Base-by-base conservation (phyloP, 2,329 filamentous ascomycete species). In the Meredithiella fracta region DNA sequence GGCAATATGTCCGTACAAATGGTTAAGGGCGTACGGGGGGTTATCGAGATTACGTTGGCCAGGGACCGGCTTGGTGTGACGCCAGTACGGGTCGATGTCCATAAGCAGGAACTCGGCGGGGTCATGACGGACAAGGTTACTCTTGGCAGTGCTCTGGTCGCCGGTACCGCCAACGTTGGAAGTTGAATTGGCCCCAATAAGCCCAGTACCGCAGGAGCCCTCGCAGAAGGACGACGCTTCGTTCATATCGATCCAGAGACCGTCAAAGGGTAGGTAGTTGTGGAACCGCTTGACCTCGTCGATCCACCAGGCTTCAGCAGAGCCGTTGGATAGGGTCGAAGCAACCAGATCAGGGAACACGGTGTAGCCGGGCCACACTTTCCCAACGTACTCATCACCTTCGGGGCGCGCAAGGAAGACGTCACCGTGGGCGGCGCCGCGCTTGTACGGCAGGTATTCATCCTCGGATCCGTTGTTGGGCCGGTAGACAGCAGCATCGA, bases 1-100 rank as follows among this genome's bases (percentile, higher is more conserved):
- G 29, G 64, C 61, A 56, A 67, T 66, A 56, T 60, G 64, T 15
- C 83, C 85, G 47, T 85, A 75, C 42, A 80, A 77, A 64, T 90
- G 78, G 65, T 89, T 81, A 64, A 91, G 83, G 4, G 80, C 77
- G 63, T 91, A 92, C 1, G 86, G 83, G 22, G 86, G 86, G 62
- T 82, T 74, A 62, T 88, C 79, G 57, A 91, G 68, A 62, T 89
- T 76, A 20, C 86, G 76, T 11, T 72, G 70, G 1, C 81, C 83
- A 0, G 77, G 72, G 0, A 79, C 84, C 1, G 81, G 78, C 1
- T 72, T 80, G 0, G 77, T 80, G 3, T 60, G 58, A 38, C 54
- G 51, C 58, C 58, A 59, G 8, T 26, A 3, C 1, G 58, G 58
- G 29, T 55, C 37, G 20, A 59, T 59, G 6, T 56, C 54, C 5